Evolutionary conservation across 2,329 filamentous ascomycete species (phyloP).

Genomic region (Aschersonia sp.): DNA sequence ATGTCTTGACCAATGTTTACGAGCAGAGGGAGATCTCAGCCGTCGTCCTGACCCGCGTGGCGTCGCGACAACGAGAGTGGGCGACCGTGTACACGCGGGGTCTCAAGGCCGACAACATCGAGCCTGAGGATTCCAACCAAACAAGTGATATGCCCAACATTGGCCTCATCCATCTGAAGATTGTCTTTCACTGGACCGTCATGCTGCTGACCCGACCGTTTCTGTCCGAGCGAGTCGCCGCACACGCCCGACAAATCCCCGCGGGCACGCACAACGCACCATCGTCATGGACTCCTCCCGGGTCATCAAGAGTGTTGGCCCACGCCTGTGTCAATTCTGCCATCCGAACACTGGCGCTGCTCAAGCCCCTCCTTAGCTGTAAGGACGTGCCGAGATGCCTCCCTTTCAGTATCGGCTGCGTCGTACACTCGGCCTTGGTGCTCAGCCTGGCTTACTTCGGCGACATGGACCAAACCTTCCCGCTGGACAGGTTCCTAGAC

Average conservation of each 20-base stretch:
- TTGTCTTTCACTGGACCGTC: conserved; percentile 19
- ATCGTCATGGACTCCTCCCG: background rate
- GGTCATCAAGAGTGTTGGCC: conserved; percentile 7
- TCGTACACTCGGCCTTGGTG: conserved; percentile 25
- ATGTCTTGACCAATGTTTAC: conserved; percentile 15
- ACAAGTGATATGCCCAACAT: background rate
- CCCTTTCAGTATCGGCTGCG: conserved; percentile 25
- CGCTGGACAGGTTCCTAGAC: conserved; percentile 9
- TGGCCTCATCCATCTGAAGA: conserved; percentile 11
- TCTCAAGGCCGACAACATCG: conserved; percentile 7
- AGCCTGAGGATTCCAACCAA: background rate
- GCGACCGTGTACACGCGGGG: conserved; percentile 10
- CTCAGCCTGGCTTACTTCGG: conserved; percentile 26
- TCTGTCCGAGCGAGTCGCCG: conserved; percentile 12
- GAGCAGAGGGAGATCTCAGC: conserved; percentile 10
- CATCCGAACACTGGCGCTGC: conserved; percentile 18
- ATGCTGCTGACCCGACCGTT: conserved; percentile 18
- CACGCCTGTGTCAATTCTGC: conserved; percentile 16
- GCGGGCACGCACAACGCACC: background rate
- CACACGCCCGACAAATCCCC: conserved; percentile 4
- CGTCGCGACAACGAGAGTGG: conserved; percentile 14
- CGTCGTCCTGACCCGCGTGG: conserved; percentile 10
- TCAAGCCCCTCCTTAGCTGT: conserved; percentile 17
- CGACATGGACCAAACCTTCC: conserved; percentile 19
- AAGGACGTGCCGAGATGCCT: conserved; percentile 19